Conservation (phyloP, 352 stramenopile species). For the Phytophthora citrophthora region DNA sequence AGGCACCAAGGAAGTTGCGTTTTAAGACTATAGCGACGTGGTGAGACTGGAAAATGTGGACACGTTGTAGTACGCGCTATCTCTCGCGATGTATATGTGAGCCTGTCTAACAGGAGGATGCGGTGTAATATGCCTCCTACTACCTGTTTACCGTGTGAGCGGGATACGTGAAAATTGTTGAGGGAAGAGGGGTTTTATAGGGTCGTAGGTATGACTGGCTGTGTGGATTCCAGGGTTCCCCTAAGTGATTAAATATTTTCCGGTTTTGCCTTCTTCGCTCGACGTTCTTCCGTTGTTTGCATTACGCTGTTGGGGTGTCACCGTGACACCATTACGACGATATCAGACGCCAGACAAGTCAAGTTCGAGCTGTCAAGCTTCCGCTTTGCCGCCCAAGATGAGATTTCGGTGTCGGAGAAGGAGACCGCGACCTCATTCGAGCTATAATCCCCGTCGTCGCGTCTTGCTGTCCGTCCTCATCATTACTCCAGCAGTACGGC, state of each 20-base stretch:
- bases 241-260: conserved; percentile 46
- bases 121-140: conserved; percentile 23
- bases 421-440: conserved; percentile 6
- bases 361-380: conserved; percentile 29
- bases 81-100: conserved; percentile 39
- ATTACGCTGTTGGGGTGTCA: neutral
- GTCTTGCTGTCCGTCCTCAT: conserved; percentile 21
- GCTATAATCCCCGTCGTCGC: conserved; percentile 1
- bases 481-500: conserved; percentile 66
- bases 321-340: too few relatives aligned
- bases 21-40: conserved; percentile 56
- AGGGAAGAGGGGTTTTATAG: conserved; percentile 11
- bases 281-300: neutral
- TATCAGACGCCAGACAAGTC: conserved; percentile 8
- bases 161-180: conserved; percentile 35
- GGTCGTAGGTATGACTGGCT: conserved; percentile 16
- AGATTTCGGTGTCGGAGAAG: conserved; percentile 6
- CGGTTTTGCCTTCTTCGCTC: conserved; percentile 35
- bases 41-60: conserved; percentile 19
- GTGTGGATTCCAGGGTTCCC: conserved; percentile 29
- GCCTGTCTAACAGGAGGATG: conserved; percentile 17
- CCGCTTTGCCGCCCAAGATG: conserved; percentile 7
- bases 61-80: conserved; percentile 12
- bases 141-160: conserved; percentile 24
- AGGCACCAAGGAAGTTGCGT: conserved; percentile 82